Evolutionary conservation across 1,139 yeast genomes (phyloP).

Genomic region (Candida labiduridarum): DNA sequence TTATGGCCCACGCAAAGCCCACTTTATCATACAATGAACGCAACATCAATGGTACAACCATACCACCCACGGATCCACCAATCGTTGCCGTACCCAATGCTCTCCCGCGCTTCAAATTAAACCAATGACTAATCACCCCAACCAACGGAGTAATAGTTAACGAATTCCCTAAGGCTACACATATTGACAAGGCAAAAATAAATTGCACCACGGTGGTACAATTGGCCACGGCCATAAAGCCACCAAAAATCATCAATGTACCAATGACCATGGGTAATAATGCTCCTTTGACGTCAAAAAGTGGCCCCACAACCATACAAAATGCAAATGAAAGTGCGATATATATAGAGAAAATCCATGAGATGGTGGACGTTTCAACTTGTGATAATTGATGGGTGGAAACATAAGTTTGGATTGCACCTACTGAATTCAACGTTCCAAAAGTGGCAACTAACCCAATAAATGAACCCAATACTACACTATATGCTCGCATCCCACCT

Average conservation of each 20-base stretch:
- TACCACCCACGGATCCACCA: conserved; percentile 45
- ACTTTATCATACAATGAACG: conserved; percentile 30
- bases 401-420: conserved; percentile 37
- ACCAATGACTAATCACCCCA: conserved; percentile 45
- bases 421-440: conserved; percentile 37
- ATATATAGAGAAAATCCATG: conserved; percentile 45
- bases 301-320: conserved; percentile 39
- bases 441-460: conserved; percentile 34
- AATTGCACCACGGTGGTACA: conserved; percentile 36
- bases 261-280: conserved; percentile 28
- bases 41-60: conserved; percentile 36
- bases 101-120: conserved; percentile 33
- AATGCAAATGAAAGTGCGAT: conserved; percentile 32
- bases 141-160: conserved; percentile 39
- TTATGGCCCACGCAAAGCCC: conserved; percentile 40
- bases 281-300: conserved; percentile 39
- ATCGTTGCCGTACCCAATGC: conserved; percentile 41
- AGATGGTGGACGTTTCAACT: conserved; percentile 21
- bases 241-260: conserved; percentile 29
- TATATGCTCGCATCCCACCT: conserved; percentile 35
- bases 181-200: conserved; percentile 34
- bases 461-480: conserved; percentile 38
- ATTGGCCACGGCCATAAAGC: conserved; percentile 37
- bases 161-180: conserved; percentile 39
- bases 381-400: conserved; percentile 33